Conservation (phyloP, 805 yeast genomes). For the Yarrowia sp. region DNA sequence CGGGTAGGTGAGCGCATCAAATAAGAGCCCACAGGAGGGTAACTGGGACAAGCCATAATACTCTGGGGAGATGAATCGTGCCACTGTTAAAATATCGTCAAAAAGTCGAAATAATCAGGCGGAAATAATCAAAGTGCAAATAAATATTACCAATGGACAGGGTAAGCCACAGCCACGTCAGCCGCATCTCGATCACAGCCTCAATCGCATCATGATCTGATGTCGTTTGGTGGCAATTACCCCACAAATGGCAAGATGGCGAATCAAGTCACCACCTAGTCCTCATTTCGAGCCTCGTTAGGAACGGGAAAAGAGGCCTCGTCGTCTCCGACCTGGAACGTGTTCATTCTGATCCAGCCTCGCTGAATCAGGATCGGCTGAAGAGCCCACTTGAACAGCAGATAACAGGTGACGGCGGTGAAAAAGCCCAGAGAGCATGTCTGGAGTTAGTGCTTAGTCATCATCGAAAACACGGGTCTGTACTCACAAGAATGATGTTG, state of each 20-base stretch:
- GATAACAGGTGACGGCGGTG: slow-evolving; percentile 40
- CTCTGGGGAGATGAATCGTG: too few species aligned
- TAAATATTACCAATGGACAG: too few species aligned
- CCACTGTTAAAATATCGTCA: too few species aligned
- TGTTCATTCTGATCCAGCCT: slow-evolving; percentile 39
- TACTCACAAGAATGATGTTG: slow-evolving; percentile 42
- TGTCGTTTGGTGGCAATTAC: slow-evolving; percentile 6
- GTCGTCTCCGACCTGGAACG: slow-evolving; percentile 34
- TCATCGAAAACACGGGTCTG: not conserved
- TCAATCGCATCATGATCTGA: not conserved
- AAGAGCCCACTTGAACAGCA: slow-evolving; percentile 42
- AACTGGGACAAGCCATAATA: not conserved
- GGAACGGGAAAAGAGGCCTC: slow-evolving; percentile 28
- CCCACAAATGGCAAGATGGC: not conserved
- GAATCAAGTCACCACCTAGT: not conserved
- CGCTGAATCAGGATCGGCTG: slow-evolving; percentile 42
- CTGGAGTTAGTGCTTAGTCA: slow-evolving; percentile 38
- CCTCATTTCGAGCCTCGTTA: not conserved
- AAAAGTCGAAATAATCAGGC: too few species aligned
- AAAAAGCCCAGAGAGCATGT: slow-evolving; percentile 41
- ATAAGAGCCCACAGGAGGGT: slow-evolving; percentile 15
- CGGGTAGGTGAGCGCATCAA: slow-evolving; percentile 37
- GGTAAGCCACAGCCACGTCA: too few species aligned
- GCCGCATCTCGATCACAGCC: too few species aligned
- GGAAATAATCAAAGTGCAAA: too few species aligned